Evolutionary conservation across 2,329 filamentous ascomycete genomes (phyloP), one percentile per base, ranked within the genome.

Genomic region (Sporothrix mexicana): DNA sequence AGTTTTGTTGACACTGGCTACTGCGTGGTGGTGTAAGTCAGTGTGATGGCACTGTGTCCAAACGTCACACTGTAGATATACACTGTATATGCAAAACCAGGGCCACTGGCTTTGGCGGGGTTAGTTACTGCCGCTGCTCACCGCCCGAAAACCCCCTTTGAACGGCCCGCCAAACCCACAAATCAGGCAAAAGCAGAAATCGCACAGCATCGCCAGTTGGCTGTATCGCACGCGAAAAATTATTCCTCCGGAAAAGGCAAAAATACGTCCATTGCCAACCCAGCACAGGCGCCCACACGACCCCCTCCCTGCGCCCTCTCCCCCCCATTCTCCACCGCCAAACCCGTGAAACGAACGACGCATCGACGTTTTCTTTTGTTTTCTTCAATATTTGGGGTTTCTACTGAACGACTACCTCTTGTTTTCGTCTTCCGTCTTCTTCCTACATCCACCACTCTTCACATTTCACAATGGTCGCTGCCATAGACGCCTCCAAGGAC

Each of bases 401-500:
- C 59, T 36, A 20, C 45, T 45, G 36, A 64, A 66, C 61, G 41
- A 47, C 61, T 43, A 30, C 13, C 13, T 25, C 59, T 51, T 17
- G 23, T 23, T 25, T 47, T 15, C 41, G 9, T 15, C 36, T 36
- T 13, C 7, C 25, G 43, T 53, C 36, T 41, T 43, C 12, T 23
- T 12, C 55, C 45, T 12, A 36, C 13, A 15, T 41, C 30, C 43
- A 25, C 17, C 64, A 25, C 23, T 53, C 55, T 43, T 25, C 47
- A 43, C 45, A 20, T 47, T 47, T 55, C 72, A 74, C 53, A 30
- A 74, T 74, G 74, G 74, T 66, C 74, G 45, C 72, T 49, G 61
- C 69, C 25, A 87, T 85, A 78, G 88, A 91, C 77, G 80, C 82
- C 78, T 78, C 81, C 75, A 92, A 90, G 85, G 91, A 93, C 82